Conservation (phyloP, 2,329 filamentous ascomycete genomes). For the Talaromyces rugulosus region DNA sequence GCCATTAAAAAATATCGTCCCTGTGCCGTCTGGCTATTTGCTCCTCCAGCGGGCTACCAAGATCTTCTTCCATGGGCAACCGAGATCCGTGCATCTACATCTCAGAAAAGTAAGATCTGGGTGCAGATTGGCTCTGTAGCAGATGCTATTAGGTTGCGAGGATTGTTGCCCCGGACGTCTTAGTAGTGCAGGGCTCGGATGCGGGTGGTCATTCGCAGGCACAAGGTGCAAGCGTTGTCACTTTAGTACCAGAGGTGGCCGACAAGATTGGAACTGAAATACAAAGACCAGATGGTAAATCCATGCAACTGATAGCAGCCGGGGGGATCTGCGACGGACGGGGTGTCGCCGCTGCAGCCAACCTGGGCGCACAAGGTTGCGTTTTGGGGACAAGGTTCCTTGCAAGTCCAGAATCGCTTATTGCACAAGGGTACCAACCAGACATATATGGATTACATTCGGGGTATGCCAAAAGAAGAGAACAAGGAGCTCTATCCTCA, state of each 20-base stretch:
- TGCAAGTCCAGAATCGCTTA: constrained; percentile 46
- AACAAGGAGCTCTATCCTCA: constrained; percentile 42
- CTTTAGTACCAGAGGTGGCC: constrained; percentile 48
- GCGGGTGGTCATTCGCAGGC: constrained; percentile 52
- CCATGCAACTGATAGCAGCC: constrained; percentile 47
- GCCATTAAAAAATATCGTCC: constrained; percentile 29
- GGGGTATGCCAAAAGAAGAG: constrained; percentile 36
- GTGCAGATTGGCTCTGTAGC: constrained; percentile 49
- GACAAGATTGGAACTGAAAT: constrained; percentile 33
- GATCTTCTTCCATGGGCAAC: constrained; percentile 23
- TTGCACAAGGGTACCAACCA: constrained; percentile 53
- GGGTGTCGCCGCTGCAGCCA: constrained; percentile 47
- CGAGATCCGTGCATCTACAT: constrained; percentile 40
- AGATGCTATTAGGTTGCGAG: constrained; percentile 42
- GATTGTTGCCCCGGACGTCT: constrained; percentile 41
- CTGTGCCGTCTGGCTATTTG: constrained; percentile 40
- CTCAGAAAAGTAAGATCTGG: constrained; percentile 46
- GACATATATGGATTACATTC: constrained; percentile 44
- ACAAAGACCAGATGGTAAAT: constrained; percentile 7
- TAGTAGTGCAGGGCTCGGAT: constrained; percentile 53
- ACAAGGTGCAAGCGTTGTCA: constrained; percentile 43
- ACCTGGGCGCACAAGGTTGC: constrained; percentile 51
- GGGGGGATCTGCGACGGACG: constrained; percentile 52
- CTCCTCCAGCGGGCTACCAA: constrained; percentile 23
- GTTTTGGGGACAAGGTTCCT: constrained; percentile 64